These are phyloP conservation scores for Irineochytrium annulatum DNA, from an alignment of 192 early-diverging fungal genomes.

Conservation along the genomic window DNA sequence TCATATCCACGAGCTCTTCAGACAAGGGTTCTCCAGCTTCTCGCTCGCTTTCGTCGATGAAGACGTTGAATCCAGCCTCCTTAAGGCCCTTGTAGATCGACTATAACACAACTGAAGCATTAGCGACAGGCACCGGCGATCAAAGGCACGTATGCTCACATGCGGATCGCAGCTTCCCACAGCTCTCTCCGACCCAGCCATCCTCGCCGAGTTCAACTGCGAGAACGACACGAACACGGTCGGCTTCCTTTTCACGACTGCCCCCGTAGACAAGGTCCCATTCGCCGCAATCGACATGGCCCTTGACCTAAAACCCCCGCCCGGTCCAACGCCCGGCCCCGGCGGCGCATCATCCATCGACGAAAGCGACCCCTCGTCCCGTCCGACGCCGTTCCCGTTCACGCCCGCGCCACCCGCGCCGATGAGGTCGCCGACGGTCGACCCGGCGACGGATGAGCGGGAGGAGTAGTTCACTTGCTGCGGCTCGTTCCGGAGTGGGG, in stretches of 20 bases:
- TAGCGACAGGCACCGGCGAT: not conserved
- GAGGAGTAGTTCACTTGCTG: not conserved
- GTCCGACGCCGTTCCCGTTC: too few species aligned
- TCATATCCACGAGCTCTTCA: conserved; percentile 6
- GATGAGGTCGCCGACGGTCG: too few species aligned
- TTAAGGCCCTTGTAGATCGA: conserved; percentile 7
- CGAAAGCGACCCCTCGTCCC: too few species aligned
- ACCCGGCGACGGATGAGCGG: not conserved
- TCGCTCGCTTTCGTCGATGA: conserved; percentile 8
- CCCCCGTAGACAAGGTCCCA: too few species aligned
- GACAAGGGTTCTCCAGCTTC: conserved; percentile 5
- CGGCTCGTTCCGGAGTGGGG: not conserved
- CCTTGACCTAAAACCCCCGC: too few species aligned
- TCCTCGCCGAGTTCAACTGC: conserved; percentile 1
- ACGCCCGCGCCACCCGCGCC: too few species aligned
- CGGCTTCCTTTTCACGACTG: too few species aligned
- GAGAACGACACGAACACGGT: not conserved
- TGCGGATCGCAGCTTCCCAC: conserved; percentile 5
- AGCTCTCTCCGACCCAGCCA: not conserved
- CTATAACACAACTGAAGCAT: not conserved
- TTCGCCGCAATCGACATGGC: too few species aligned
- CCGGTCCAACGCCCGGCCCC: too few species aligned
- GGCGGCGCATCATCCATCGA: too few species aligned
- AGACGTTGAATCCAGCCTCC: conserved; percentile 5
- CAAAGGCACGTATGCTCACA: not conserved